A percentile compares a stretch with the other conserved stretches of the same genome.
These are phyloP conservation scores for Cryptococcus hybrid DNA, from an alignment of 1,284 basidiomycete genomes.

Conservation along the genomic window DNA sequence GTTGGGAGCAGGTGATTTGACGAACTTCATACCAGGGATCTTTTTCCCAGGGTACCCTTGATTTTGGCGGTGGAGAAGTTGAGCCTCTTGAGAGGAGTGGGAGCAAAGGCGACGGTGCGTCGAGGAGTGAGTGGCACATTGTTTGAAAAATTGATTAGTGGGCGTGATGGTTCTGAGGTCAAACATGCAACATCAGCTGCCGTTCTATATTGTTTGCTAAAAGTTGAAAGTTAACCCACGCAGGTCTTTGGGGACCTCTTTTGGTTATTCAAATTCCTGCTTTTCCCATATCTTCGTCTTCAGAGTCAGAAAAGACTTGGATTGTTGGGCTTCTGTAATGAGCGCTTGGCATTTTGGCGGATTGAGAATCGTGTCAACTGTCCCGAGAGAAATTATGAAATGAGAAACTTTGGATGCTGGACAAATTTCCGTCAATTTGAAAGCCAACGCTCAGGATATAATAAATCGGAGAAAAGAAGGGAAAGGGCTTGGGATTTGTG, in stretches of 20 bases:
- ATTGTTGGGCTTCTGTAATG: not conserved
- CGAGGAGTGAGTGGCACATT: constrained; percentile 7
- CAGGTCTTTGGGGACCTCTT: not conserved
- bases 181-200: too few relatives aligned
- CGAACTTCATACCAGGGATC: not conserved
- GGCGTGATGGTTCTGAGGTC: not conserved
- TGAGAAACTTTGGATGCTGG: not conserved
- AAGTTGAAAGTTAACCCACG: not conserved
- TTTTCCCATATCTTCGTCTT: not conserved
- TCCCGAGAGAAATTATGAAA: not conserved
- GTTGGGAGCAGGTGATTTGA: not conserved
- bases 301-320: constrained; percentile 5
- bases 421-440: not conserved
- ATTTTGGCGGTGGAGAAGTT: not conserved
- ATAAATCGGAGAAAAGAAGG: too few relatives aligned
- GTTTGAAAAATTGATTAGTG: not conserved
- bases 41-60: constrained; percentile 4
- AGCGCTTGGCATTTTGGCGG: not conserved
- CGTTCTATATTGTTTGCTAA: not conserved
- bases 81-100: constrained; percentile 9
- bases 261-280: not conserved
- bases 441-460: not conserved
- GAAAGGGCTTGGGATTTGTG: too few relatives aligned
- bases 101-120: constrained; percentile 7
- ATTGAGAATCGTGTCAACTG: too few relatives aligned